Evolutionary conservation across 2,329 filamentous ascomycete genomes (phyloP).

Genomic region (Claviceps sp.): DNA sequence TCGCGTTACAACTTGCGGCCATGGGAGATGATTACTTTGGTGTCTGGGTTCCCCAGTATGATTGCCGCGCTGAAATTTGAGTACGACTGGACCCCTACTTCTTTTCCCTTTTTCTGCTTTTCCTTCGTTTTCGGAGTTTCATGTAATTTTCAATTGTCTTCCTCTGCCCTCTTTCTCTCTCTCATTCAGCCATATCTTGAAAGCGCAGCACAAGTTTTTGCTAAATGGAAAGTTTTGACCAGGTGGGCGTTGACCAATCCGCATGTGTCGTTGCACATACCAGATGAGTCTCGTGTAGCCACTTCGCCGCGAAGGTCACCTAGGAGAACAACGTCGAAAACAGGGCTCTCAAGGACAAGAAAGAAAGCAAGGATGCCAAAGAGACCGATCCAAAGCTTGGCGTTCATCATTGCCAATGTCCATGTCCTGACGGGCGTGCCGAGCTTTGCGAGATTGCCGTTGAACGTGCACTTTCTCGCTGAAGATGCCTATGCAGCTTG

Average conservation of each 20-base stretch:
- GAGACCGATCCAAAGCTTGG: conserved; percentile 46
- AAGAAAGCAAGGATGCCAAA: conserved; percentile 42
- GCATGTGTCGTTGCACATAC: conserved; percentile 67
- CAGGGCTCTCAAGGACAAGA: too few relatives aligned
- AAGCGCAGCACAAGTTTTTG: not conserved
- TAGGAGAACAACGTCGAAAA: too few relatives aligned
- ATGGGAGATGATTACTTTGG: conserved; percentile 81
- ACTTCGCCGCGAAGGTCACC: conserved; percentile 27
- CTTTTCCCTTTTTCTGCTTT: not conserved
- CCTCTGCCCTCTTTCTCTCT: not conserved
- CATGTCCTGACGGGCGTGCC: conserved; percentile 66
- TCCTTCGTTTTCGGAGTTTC: conserved; percentile 44
- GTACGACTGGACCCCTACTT: conserved; percentile 33
- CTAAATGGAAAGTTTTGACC: conserved; percentile 3
- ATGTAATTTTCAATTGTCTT: not conserved
- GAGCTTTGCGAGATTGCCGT: conserved; percentile 73
- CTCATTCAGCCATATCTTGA: conserved; percentile 7
- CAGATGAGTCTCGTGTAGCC: conserved; percentile 45
- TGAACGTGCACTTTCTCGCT: conserved; percentile 67
- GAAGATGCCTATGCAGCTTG: conserved; percentile 57
- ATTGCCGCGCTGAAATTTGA: conserved; percentile 89
- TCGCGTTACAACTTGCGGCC: conserved; percentile 55
- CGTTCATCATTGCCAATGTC: conserved; percentile 62
- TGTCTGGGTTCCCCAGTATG: conserved; percentile 79
- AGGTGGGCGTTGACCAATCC: conserved; percentile 91